A percentile compares a stretch with the other conserved stretches of the same genome.
phyloP scores from a whole-genome alignment of 495 filamentous ascomycete species.

The Neurospora hispaniola region DNA sequence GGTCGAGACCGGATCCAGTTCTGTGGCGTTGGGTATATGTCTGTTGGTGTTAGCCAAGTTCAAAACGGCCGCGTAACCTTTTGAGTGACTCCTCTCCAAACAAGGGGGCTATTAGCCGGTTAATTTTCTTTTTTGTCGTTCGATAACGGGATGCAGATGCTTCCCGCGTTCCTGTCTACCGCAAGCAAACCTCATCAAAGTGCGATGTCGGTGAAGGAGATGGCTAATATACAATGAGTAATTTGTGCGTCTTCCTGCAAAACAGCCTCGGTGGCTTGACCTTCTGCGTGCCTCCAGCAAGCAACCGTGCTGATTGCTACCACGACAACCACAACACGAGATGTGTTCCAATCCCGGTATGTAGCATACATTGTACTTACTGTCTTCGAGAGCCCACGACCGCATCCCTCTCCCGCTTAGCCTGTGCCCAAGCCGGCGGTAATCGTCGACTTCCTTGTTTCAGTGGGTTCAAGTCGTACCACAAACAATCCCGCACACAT shows the following conservation, averaged over 20 bases:
- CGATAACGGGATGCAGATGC: neutral
- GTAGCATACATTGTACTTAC: neutral
- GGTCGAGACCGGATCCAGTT: neutral
- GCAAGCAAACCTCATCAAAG: neutral
- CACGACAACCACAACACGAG: conserved; percentile 1
- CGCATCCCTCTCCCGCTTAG: neutral
- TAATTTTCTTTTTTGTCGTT: neutral
- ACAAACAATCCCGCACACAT: neutral
- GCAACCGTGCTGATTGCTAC: neutral
- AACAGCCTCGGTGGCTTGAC: conserved; percentile 1
- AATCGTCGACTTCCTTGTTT: neutral
- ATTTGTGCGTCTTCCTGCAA: neutral
- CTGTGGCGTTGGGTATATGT: neutral
- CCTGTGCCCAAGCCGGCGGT: neutral
- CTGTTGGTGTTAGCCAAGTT: neutral
- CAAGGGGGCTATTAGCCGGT: neutral
- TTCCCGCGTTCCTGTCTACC: neutral
- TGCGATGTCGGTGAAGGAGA: neutral
- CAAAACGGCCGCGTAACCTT: neutral
- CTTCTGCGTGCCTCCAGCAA: neutral
- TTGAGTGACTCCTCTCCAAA: neutral
- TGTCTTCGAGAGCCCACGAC: neutral
- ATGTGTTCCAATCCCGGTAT: neutral
- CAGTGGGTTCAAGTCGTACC: neutral
- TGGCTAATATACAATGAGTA: neutral